Evolutionary conservation across 148 eudicot genomes (phyloP).

Genomic region (Chenopodium quinoa): DNA sequence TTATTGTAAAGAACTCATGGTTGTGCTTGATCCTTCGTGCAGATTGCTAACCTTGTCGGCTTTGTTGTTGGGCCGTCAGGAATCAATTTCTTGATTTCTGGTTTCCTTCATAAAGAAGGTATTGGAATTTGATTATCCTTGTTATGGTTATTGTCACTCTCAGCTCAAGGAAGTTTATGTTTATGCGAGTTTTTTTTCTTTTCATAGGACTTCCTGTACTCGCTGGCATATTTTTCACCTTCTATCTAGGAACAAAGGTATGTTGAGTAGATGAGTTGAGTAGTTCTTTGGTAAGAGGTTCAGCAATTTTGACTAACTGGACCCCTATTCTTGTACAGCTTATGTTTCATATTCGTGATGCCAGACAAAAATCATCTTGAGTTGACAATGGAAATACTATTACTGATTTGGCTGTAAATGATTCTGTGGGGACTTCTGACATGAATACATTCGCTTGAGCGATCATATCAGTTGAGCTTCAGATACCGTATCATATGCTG

Average conservation of each 20-base stretch:
- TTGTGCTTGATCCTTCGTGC: constrained; percentile 25
- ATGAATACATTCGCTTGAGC: background rate
- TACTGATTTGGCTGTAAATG: background rate
- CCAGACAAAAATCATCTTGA: constrained; percentile 38
- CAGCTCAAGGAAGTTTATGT: constrained; percentile 1
- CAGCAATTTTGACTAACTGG: constrained; percentile 11
- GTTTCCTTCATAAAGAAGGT: constrained; percentile 67
- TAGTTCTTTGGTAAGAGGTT: background rate
- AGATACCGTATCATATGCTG: background rate
- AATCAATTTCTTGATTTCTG: constrained; percentile 73
- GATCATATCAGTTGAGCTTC: constrained; percentile 3
- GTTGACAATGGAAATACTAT: background rate
- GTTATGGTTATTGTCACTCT: constrained; percentile 6
- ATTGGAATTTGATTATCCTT: background rate
- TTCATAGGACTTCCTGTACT: constrained; percentile 68
- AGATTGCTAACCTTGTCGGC: constrained; percentile 95
- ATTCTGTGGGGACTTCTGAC: background rate
- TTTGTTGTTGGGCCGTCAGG: constrained; percentile 96
- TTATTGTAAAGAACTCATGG: background rate
- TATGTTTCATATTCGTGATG: constrained; percentile 77
- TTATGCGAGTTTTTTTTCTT: constrained; percentile 15
- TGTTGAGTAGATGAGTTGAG: background rate
- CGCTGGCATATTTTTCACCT: constrained; percentile 63
- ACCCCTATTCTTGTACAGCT: constrained; percentile 53
- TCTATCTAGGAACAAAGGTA: constrained; percentile 92